Base-by-base conservation (phyloP, 768 basidiomycete species). In the Trichaptum fuscoviolaceum region DNA sequence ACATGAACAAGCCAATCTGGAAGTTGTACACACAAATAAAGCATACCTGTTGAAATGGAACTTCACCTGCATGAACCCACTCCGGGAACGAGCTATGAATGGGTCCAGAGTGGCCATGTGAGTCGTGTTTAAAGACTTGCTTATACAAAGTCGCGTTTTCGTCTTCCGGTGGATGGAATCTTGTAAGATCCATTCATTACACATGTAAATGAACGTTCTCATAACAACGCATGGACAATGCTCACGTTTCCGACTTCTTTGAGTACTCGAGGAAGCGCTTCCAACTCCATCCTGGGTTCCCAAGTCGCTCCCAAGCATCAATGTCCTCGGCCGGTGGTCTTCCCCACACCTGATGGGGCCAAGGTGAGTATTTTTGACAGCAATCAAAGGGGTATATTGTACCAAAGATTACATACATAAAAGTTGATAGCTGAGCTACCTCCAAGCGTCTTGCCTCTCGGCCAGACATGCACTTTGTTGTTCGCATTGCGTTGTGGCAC, bases 251-350 rank as follows among this genome's bases (percentile, higher is more conserved):
- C 23, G 59, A 25, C 64, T 70, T 72, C 64, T 70, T 74, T 42
- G 67, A 59, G 57, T 76, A 75, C 24, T 71, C 67, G 3, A 70
- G 60, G 17, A 70, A 62, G 30, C 63, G 64, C 2, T 68, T 66
- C 74, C 73, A 75, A 65, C 72, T 71, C 74, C 75, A 76, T 0
- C 73, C 73, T 7, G 69, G 64, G 24, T 72, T 73, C 3, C 74
- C 75, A 0, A 75, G 64, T 10, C 63, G 64, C 34, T 74, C 74
- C 59, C 59, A 61, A 34, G 59, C 71, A 26, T 74, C 68, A 8
- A 74, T 67, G 18, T 73, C 71, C 7, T 58, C 65, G 7, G 67
- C 65, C 20, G 73, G 71, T 3, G 72, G 72, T 57, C 63, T 67
- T 23, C 57, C 66, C 63, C 67, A 72, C 23, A 63, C 63, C 63